These are phyloP conservation scores for Neurospora sp. DNA, from an alignment of 495 filamentous ascomycete species.

Conservation along the genomic window DNA sequence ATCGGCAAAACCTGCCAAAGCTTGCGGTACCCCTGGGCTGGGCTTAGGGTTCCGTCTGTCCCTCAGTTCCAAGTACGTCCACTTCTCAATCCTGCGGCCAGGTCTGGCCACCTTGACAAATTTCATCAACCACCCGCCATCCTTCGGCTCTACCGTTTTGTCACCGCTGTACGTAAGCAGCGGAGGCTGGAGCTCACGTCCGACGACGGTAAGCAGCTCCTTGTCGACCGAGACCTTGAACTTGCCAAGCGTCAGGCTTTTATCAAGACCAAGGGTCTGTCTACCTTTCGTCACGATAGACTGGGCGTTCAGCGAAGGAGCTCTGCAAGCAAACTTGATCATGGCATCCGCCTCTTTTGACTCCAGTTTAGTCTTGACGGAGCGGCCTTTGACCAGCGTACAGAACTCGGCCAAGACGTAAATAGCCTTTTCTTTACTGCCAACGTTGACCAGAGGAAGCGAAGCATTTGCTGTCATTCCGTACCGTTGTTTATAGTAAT, in stretches of 20 bases:
- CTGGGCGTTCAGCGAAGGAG: slow-evolving; percentile 52
- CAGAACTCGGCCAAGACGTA: slow-evolving; percentile 63
- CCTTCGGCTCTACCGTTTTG: slow-evolving; percentile 1
- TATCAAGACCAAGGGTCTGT: slow-evolving; percentile 26
- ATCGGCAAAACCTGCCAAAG: slow-evolving; percentile 25
- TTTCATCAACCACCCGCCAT: slow-evolving; percentile 34
- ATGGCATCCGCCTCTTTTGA: slow-evolving; percentile 50
- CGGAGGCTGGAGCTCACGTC: slow-evolving; percentile 50
- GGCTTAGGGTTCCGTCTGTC: neutral
- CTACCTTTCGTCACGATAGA: slow-evolving; percentile 52
- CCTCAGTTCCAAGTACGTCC: slow-evolving; percentile 18
- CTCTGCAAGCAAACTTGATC: slow-evolving; percentile 60
- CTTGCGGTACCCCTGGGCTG: neutral
- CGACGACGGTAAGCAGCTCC: slow-evolving; percentile 53
- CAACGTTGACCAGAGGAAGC: slow-evolving; percentile 63
- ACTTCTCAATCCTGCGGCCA: slow-evolving; percentile 20
- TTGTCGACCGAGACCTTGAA: slow-evolving; percentile 49
- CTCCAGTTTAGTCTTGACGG: slow-evolving; percentile 43
- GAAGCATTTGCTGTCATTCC: slow-evolving; percentile 14
- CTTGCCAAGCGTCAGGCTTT: slow-evolving; percentile 21
- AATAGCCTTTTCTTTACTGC: slow-evolving; percentile 43
- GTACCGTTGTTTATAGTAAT: slow-evolving; percentile 21
- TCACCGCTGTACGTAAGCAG: slow-evolving; percentile 35
- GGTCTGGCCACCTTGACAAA: slow-evolving; percentile 20
- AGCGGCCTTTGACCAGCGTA: slow-evolving; percentile 55